Evolutionary conservation across 768 basidiomycete genomes (phyloP), one percentile per base, ranked within the genome.

Genomic region (Omphalotus guepiniiformis): DNA sequence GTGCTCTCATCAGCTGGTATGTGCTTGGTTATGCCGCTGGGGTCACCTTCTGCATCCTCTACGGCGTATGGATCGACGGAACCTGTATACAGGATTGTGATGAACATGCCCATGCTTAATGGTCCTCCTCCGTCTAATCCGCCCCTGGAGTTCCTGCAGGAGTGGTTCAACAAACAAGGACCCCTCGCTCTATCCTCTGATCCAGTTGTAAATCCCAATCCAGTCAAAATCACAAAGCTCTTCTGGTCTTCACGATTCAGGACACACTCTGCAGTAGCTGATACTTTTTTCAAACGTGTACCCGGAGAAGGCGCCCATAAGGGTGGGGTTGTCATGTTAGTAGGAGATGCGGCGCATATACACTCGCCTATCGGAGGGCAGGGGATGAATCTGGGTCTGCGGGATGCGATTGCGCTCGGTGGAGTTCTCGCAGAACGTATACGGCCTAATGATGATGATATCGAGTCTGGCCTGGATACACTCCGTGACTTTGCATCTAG

Each of bases 191-290:
- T 69, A 3, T 53, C 59, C 4, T 58, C 61, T 3, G 59, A 63
- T 26, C 51, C 64, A 1, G 48, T 58, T 16, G 44, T 56, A 15
- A 64, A 62, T 50, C 53, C 62, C 11, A 50, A 39, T 1, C 57
- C 60, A 9, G 47, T 59, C 0, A 25, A 26, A 25, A 63, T 72
- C 44, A 57, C 53, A 25, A 52, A 70, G 6, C 51, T 66, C 1
- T 18, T 70, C 35, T 70, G 67, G 67, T 58, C 67, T 19, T 64
- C 70, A 6, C 66, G 69, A 16, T 72, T 68, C 61, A 60, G 63
- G 16, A 72, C 63, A 22, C 65, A 58, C 40, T 64, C 63, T 19
- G 64, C 71, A 8, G 55, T 69, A 44, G 71, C 69, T 3, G 67
- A 68, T 35, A 55, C 42, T 1, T 58, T 58, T 37, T 67, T 69